Evolutionary conservation across 1,139 yeast genomes (phyloP).

Genomic region (Suhomyces panamericanus): DNA sequence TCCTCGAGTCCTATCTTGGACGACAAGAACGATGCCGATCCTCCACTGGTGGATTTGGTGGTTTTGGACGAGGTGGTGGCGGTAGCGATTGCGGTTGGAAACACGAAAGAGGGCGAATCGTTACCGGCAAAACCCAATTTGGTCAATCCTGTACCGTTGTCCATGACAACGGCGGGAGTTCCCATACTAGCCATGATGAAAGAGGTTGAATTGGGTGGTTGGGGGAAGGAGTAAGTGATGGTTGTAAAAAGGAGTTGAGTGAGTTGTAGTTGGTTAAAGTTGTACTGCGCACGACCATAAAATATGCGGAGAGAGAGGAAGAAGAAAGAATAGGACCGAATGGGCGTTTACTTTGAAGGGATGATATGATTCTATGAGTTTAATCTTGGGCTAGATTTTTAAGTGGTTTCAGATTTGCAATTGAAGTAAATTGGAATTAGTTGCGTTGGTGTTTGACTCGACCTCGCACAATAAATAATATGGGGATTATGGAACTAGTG

Average conservation of each 20-base stretch:
- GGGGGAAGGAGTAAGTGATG: not conserved
- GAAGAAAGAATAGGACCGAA: no score
- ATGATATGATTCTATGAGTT: no score
- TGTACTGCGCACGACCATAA: conserved; percentile 3
- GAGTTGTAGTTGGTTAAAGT: not conserved
- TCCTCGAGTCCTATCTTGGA: conserved; percentile 91
- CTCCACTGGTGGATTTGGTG: conserved; percentile 26
- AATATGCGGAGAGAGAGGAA: no score
- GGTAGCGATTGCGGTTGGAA: conserved; percentile 97
- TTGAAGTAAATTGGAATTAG: no score
- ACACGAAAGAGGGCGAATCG: conserved; percentile 94
- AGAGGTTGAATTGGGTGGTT: conserved; percentile 2
- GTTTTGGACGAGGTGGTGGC: conserved; percentile 50
- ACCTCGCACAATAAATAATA: no score
- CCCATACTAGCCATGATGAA: conserved; percentile 59
- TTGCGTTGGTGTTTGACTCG: no score
- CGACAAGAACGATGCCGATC: conserved; percentile 41
- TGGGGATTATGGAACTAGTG: no score
- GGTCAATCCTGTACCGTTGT: conserved; percentile 97
- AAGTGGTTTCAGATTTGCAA: no score
- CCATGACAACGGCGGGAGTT: conserved; percentile 95
- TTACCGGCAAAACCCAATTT: conserved; percentile 98
- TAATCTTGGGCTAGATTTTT: no score
- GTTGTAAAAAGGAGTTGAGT: not conserved
- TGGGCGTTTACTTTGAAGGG: no score